Percentiles rank a stretch among this genome's conserved stretches.
phyloP scores from a whole-genome alignment of 257 asterid genomes.

The Solanum tarijense region DNA sequence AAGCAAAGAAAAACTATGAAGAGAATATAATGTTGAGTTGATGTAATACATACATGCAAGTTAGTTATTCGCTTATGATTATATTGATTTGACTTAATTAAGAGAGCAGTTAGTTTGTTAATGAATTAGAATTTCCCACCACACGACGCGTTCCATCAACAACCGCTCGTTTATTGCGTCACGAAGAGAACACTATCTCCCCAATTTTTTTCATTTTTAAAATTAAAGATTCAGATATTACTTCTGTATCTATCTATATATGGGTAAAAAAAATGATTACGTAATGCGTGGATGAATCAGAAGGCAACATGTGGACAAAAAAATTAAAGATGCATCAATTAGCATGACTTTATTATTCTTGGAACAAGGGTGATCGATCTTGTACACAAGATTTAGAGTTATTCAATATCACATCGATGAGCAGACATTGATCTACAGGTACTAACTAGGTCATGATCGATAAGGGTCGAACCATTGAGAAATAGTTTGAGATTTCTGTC shows the following conservation, averaged over 20 bases:
- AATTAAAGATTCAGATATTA: not conserved
- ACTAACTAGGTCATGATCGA: no score
- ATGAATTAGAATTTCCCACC: not conserved
- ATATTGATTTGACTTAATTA: not conserved
- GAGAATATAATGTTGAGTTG: not conserved
- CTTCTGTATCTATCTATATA: no score
- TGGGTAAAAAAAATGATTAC: not conserved
- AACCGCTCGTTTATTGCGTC: not conserved
- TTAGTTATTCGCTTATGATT: not conserved
- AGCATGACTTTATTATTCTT: not conserved
- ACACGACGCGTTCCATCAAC: not conserved
- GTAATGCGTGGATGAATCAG: not conserved
- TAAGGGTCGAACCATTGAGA: no score
- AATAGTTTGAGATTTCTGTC: no score
- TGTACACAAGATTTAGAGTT: no score
- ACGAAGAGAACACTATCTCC: not conserved
- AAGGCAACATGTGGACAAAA: not conserved
- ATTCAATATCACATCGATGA: no score
- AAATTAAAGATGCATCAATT: not conserved
- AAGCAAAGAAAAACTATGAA: not conserved
- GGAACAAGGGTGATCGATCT: no score
- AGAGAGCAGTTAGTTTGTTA: not conserved
- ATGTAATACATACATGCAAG: not conserved
- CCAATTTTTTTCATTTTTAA: not conserved
- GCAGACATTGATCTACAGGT: no score